A percentile compares a stretch with the other conserved stretches of the same genome.
Conservation (phyloP, 768 basidiomycete species). For the Obba rivulosa region DNA sequence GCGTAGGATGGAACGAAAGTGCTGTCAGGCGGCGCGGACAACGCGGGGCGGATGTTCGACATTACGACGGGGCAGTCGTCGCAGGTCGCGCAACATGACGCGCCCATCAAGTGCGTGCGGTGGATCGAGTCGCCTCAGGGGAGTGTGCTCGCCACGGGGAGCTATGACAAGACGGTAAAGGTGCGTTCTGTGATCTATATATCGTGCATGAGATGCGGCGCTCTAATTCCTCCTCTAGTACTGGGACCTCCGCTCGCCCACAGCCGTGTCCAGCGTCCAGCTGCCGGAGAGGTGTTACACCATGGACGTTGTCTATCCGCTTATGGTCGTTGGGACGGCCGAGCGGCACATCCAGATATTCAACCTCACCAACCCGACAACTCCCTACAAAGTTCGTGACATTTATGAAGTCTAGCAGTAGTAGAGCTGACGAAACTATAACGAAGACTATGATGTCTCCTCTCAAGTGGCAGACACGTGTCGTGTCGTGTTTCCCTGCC, state of each 20-base stretch:
- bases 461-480: constrained; percentile 90
- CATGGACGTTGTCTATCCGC: constrained; percentile 73
- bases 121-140: constrained; percentile 75
- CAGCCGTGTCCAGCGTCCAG: constrained; percentile 70
- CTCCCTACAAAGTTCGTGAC: constrained; percentile 61
- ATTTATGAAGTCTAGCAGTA: neutral
- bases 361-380: constrained; percentile 78
- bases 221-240: constrained; percentile 49
- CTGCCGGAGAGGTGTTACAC: constrained; percentile 91
- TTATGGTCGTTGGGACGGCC: constrained; percentile 91
- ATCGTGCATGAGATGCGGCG: neutral
- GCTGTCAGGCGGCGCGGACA: constrained; percentile 92
- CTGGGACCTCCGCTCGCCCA: constrained; percentile 83
- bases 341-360: constrained; percentile 89
- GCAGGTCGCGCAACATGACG: constrained; percentile 90
- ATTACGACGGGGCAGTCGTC: constrained; percentile 72
- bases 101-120: constrained; percentile 75
- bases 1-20: constrained; percentile 83
- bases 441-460: constrained; percentile 75
- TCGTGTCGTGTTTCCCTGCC: constrained; percentile 77
- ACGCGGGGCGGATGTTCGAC: constrained; percentile 92
- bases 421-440: neutral
- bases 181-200: constrained; percentile 35
- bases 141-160: constrained; percentile 84
- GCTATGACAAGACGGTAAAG: constrained; percentile 98